Percentiles rank a stretch among this genome's conserved stretches.
Conservation (phyloP, 2,329 filamentous ascomycete genomes). For the Apiospora sp. region DNA sequence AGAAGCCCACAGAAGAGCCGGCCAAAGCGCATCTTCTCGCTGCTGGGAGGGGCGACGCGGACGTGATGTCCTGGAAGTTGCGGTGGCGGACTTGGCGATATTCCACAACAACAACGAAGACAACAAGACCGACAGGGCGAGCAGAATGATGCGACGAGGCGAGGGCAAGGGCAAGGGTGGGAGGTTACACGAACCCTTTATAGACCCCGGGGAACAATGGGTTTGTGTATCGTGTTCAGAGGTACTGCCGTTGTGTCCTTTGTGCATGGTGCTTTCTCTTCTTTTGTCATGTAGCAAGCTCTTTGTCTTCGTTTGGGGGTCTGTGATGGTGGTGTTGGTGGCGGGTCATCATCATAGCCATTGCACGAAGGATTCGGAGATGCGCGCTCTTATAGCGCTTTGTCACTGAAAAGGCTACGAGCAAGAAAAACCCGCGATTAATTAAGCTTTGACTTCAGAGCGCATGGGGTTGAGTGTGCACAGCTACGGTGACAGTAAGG, state of each 20-base stretch:
- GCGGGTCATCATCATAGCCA: constrained; percentile 1
- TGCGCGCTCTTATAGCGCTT: constrained; percentile 7
- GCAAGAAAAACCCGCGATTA: not conserved
- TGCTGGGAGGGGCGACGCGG: not conserved
- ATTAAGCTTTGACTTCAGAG: not conserved
- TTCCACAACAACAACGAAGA: not conserved
- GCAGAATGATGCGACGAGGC: not conserved
- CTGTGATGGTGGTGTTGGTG: not conserved
- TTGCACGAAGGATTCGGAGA: not conserved
- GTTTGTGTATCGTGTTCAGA: not conserved
- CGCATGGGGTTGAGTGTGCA: not conserved
- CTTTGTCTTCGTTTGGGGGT: not conserved
- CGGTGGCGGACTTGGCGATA: not conserved
- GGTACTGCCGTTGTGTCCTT: not conserved
- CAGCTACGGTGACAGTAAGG: not conserved
- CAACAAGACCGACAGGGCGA: not conserved
- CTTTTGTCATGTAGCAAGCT: not conserved
- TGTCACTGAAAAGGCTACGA: not conserved
- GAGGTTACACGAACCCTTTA: constrained; percentile 1
- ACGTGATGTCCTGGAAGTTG: not conserved
- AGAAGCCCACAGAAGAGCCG: not conserved
- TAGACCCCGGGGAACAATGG: not conserved
- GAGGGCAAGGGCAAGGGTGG: not conserved
- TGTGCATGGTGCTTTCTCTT: not conserved
- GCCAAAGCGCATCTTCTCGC: not conserved